phyloP scores from a whole-genome alignment of 805 yeast species.

The Candida tallmaniae region DNA sequence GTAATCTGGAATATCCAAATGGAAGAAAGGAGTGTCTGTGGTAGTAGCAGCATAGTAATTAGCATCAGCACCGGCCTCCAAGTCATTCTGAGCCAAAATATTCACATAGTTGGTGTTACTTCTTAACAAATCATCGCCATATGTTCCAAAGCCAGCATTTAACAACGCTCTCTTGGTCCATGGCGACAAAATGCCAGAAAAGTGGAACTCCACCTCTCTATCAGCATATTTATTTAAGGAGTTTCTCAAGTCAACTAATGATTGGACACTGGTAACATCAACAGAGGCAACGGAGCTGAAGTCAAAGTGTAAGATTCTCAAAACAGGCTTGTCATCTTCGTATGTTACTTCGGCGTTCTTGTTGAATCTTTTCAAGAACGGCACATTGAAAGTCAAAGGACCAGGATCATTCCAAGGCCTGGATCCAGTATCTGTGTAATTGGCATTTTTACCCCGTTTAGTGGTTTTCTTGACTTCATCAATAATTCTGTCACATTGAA shows the following conservation, averaged over 20 bases:
- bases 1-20: slow-evolving; percentile 67
- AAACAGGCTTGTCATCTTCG: slow-evolving; percentile 54
- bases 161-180: slow-evolving; percentile 81
- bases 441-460: slow-evolving; percentile 51
- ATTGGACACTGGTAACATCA: slow-evolving; percentile 78
- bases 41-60: slow-evolving; percentile 51
- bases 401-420: slow-evolving; percentile 94
- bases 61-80: slow-evolving; percentile 24
- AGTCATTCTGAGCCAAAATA: slow-evolving; percentile 29
- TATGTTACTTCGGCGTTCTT: slow-evolving; percentile 9
- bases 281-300: slow-evolving; percentile 70
- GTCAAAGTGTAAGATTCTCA: slow-evolving; percentile 74
- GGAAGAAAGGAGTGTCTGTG: slow-evolving; percentile 73
- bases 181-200: slow-evolving; percentile 76
- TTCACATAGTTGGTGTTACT: slow-evolving; percentile 39
- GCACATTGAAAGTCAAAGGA: slow-evolving; percentile 40
- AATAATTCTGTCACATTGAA: slow-evolving; percentile 63
- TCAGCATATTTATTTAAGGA: slow-evolving; percentile 72
- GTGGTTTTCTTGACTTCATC: slow-evolving; percentile 64
- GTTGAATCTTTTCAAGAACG: slow-evolving; percentile 17
- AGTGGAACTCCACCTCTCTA: slow-evolving; percentile 83
- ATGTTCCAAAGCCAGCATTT: slow-evolving; percentile 72
- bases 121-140: slow-evolving; percentile 36
- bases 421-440: slow-evolving; percentile 41
- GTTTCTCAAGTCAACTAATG: slow-evolving; percentile 69